Evolutionary conservation across 176 grass and related monocot genomes (phyloP).

Genomic region (Metroxylon sagu): DNA sequence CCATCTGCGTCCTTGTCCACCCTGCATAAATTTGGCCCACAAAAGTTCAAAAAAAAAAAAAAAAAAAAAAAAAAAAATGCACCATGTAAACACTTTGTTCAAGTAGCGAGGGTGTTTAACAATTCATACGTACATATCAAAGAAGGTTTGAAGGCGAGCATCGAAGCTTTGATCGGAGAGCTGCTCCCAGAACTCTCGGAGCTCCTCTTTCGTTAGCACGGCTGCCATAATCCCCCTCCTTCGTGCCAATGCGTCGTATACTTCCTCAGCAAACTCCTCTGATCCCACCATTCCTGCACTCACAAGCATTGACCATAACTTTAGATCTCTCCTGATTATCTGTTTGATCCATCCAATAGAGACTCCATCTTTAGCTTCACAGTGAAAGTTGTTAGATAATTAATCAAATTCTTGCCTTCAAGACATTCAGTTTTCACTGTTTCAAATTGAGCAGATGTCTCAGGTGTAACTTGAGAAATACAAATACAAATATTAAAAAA

Average conservation of each 20-base stretch:
- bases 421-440: too few relatives aligned
- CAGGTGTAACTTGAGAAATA: too few relatives aligned
- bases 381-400: too few relatives aligned
- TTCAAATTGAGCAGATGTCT: too few relatives aligned
- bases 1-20: constrained; percentile 94
- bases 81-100: too few relatives aligned
- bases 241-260: constrained; percentile 67
- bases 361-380: too few relatives aligned
- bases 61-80: too few relatives aligned
- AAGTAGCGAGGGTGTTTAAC: too few relatives aligned
- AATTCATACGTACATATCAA: constrained; percentile 66
- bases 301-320: neutral
- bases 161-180: constrained; percentile 82
- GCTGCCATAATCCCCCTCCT: constrained; percentile 47
- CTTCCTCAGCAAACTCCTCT: constrained; percentile 64
- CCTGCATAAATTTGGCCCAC: constrained; percentile 24
- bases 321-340: too few relatives aligned
- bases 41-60: neutral
- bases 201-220: constrained; percentile 59
- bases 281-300: constrained; percentile 65
- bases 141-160: constrained; percentile 74
- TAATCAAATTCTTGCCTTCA: too few relatives aligned
- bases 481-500: too few relatives aligned
- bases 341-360: too few relatives aligned
- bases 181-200: constrained; percentile 86